phyloP scores from a whole-genome alignment of 495 filamentous ascomycete species.

The Antarctomyces pellizariae region DNA sequence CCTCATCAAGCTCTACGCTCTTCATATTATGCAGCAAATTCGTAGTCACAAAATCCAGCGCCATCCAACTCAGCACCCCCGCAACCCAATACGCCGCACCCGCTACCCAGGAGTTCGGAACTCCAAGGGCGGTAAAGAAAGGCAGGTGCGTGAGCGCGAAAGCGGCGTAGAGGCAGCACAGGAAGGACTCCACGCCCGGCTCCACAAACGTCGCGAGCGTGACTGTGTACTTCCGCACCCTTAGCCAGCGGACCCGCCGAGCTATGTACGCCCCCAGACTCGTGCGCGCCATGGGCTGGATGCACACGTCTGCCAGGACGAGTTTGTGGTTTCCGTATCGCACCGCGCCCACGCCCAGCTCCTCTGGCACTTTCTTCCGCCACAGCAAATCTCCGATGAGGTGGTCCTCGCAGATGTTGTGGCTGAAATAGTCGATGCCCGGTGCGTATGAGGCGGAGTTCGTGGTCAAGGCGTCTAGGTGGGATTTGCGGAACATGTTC shows the following conservation, averaged over 20 bases:
- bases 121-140: constrained; percentile 26
- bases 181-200: constrained; percentile 72
- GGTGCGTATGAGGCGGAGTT: constrained; percentile 23
- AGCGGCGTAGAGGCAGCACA: constrained; percentile 59
- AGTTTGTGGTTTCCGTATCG: constrained; percentile 57
- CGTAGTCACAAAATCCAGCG: constrained; percentile 51
- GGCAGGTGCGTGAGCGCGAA: constrained; percentile 57
- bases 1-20: constrained; percentile 43
- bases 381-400: constrained; percentile 83
- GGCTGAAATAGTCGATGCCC: constrained; percentile 79
- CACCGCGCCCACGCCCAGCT: constrained; percentile 19
- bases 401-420: constrained; percentile 96
- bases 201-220: constrained; percentile 78
- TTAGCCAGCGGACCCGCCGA: constrained; percentile 71
- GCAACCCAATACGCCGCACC: constrained; percentile 42
- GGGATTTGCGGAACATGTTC: constrained; percentile 90
- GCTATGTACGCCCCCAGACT: constrained; percentile 57
- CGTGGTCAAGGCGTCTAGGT: constrained; percentile 31
- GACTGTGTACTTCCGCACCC: constrained; percentile 88
- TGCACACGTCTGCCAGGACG: constrained; percentile 61
- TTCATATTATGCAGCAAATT: constrained; percentile 43
- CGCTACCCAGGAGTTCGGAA: constrained; percentile 42
- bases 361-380: constrained; percentile 30
- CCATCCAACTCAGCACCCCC: constrained; percentile 45
- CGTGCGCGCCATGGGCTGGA: constrained; percentile 75